phyloP scores from a whole-genome alignment of 768 basidiomycete genomes.

The Phaffia tasmanica region DNA sequence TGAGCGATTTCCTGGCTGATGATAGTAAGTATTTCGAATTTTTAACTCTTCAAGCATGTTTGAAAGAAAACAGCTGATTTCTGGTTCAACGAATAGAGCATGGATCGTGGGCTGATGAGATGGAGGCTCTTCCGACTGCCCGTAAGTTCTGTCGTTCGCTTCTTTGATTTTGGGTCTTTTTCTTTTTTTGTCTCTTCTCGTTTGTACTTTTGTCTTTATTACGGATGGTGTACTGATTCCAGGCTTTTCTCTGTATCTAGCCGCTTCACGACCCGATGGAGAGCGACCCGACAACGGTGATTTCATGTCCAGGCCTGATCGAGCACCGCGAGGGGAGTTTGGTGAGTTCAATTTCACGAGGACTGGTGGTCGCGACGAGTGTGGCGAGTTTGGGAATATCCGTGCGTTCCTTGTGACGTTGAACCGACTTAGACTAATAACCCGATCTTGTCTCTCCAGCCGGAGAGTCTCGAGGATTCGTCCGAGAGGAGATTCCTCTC shows the following conservation, averaged over 20 bases:
- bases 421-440: background rate
- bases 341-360: background rate
- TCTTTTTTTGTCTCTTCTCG: background rate
- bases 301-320: constrained; percentile 26
- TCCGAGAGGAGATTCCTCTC: constrained; percentile 87
- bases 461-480: constrained; percentile 38
- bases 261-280: constrained; percentile 41
- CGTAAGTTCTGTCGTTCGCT: constrained; percentile 50
- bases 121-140: constrained; percentile 83
- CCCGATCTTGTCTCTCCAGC: constrained; percentile 37
- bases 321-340: constrained; percentile 13
- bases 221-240: background rate
- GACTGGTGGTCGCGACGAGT: constrained; percentile 33
- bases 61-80: background rate
- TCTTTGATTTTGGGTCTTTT: constrained; percentile 8
- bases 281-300: constrained; percentile 32
- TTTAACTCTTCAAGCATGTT: constrained; percentile 22
- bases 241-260: background rate
- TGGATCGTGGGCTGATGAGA: constrained; percentile 98
- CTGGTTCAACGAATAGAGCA: constrained; percentile 44
- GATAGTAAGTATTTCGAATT: constrained; percentile 47
- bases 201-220: constrained; percentile 3
- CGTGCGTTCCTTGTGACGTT: constrained; percentile 42
- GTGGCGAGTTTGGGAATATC: constrained; percentile 59
- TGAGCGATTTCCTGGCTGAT: constrained; percentile 87